phyloP scores from a whole-genome alignment of 2,329 filamentous ascomycete genomes.

The Cytospora chrysosperma region DNA sequence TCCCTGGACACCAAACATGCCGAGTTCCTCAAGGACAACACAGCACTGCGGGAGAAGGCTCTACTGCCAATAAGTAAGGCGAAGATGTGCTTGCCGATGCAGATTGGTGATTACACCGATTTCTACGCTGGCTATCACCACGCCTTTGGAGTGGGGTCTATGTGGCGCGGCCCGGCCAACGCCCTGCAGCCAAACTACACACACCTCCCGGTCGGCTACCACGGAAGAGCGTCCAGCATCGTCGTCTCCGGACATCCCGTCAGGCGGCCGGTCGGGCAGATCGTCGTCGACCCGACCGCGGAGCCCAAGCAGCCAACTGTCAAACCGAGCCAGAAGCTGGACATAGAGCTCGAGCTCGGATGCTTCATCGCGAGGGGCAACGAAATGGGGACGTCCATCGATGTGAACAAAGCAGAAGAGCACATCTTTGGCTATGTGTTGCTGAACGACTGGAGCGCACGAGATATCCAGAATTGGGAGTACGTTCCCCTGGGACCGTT shows the following conservation, averaged over 20 bases:
- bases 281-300: slow-evolving; percentile 62
- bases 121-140: slow-evolving; percentile 82
- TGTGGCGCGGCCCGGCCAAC: slow-evolving; percentile 71
- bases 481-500: slow-evolving; percentile 81
- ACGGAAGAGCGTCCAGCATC: slow-evolving; percentile 73
- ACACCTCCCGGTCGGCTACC: slow-evolving; percentile 78
- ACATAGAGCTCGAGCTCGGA: slow-evolving; percentile 79
- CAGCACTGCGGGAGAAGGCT: slow-evolving; percentile 52
- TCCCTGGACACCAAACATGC: slow-evolving; percentile 57
- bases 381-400: slow-evolving; percentile 61
- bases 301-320: slow-evolving; percentile 63
- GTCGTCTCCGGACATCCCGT: slow-evolving; percentile 74
- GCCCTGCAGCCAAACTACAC: slow-evolving; percentile 80
- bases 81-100: slow-evolving; percentile 70
- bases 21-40: slow-evolving; percentile 62
- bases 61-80: slow-evolving; percentile 60
- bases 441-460: slow-evolving; percentile 84
- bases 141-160: slow-evolving; percentile 64
- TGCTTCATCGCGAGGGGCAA: slow-evolving; percentile 69
- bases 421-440: slow-evolving; percentile 77
- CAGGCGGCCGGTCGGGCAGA: slow-evolving; percentile 72
- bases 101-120: slow-evolving; percentile 80
- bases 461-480: slow-evolving; percentile 83
- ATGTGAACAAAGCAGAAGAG: slow-evolving; percentile 59
- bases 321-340: slow-evolving; percentile 63